These are phyloP conservation scores for Geotrichum cucujoidarum DNA, from an alignment of 1,139 yeast species.

Conservation along the genomic window DNA sequence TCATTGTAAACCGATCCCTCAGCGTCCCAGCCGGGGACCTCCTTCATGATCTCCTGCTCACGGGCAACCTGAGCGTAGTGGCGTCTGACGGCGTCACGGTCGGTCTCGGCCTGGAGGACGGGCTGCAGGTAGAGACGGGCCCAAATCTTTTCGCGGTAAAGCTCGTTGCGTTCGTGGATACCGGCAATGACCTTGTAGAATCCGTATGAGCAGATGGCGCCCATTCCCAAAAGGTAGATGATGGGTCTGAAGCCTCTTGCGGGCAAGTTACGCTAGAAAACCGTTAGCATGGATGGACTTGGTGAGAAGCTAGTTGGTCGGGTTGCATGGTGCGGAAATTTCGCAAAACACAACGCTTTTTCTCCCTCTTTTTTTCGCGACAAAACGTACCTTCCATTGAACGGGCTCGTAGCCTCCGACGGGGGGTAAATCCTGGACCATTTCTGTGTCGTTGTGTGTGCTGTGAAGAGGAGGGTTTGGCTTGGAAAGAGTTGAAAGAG, in stretches of 20 bases:
- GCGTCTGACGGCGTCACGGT: slow-evolving; percentile 73
- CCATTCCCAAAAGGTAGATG: slow-evolving; percentile 60
- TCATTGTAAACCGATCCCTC: slow-evolving; percentile 45
- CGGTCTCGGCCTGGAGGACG: slow-evolving; percentile 74
- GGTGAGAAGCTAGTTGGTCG: too few species aligned
- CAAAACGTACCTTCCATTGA: slow-evolving; percentile 60
- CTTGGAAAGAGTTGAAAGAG: background rate
- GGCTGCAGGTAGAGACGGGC: slow-evolving; percentile 72
- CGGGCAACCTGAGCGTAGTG: slow-evolving; percentile 61
- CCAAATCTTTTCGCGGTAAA: slow-evolving; percentile 73
- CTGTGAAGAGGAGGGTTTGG: background rate
- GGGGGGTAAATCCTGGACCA: slow-evolving; percentile 78
- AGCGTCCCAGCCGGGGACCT: slow-evolving; percentile 55
- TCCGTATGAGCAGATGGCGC: slow-evolving; percentile 65
- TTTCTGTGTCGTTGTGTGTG: slow-evolving; percentile 18
- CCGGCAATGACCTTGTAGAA: slow-evolving; percentile 64
- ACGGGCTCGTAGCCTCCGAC: slow-evolving; percentile 79
- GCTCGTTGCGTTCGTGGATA: slow-evolving; percentile 68
- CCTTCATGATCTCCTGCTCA: slow-evolving; percentile 60
- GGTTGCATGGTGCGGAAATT: too few species aligned
- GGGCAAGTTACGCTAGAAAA: slow-evolving; percentile 59
- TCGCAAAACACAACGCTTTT: background rate
- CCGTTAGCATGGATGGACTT: background rate
- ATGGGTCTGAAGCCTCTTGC: slow-evolving; percentile 79
- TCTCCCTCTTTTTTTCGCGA: background rate